Base-by-base conservation (phyloP, 73 alveolate species). In the Paramecium bursaria region DNA sequence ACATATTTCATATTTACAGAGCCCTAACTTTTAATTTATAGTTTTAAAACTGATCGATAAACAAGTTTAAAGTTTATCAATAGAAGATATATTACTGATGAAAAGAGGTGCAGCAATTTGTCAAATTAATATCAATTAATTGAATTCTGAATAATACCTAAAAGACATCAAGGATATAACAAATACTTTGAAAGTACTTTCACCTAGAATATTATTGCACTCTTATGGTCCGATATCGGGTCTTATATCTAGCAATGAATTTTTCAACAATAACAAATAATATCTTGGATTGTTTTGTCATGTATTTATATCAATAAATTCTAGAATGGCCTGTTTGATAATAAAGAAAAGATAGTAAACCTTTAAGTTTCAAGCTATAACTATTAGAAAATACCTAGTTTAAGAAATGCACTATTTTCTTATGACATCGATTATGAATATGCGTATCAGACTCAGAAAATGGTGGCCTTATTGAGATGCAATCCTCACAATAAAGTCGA, bases 401-500 rank as follows among this genome's bases (percentile, higher is more conserved):
- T 67, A 14, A 67, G 82, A 67, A 67, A 42, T 17, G 50, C 82
- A 4, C 44, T 14, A 25, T 31, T 67, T 9, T 39, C 50, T 67
- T 61, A 67, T 14, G 22, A 42, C 7, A 39, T 33, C n/a, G 21
- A 67, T 39, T 53, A 67, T 42, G 60, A 67, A n/a, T 19, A 25
- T 25, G 35, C 42, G 2, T 67, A 67, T 15, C 23, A 67, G 44
- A 25, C 82, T 2, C 44, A 67, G 25, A 67, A 67, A 42, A 67
- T 67, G 82, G 82, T 67, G 17, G 82, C 82, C 10, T 39, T 67
- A 21, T 67, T 67, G 61, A 67, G 82, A 67, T 51, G 44, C 15
- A 67, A 67, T 42, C 33, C 33, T 21, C 42, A 67, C 14, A 67
- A 67, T 42, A 25, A 67, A 67, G 55, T 42, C 13, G 60, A 67